These are phyloP conservation scores for Sordariomycetes sp. DNA, from an alignment of 2,329 filamentous ascomycete genomes.

Conservation along the genomic window DNA sequence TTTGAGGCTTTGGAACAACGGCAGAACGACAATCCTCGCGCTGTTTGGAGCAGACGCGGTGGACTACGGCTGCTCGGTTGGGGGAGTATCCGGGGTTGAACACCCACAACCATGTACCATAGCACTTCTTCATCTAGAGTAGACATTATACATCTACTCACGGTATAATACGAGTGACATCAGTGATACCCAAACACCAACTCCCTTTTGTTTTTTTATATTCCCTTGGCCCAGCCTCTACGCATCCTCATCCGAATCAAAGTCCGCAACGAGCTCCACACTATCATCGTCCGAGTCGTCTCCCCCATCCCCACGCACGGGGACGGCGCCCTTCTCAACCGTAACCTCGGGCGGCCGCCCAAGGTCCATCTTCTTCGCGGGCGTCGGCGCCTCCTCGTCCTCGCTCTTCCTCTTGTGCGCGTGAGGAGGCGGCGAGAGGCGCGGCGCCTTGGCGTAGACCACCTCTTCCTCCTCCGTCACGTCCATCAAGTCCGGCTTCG, in stretches of 20 bases:
- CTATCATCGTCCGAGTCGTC: constrained; percentile 35
- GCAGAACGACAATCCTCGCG: background rate
- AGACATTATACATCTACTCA: background rate
- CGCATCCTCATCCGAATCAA: constrained; percentile 26
- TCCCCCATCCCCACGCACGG: constrained; percentile 11
- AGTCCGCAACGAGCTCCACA: constrained; percentile 21
- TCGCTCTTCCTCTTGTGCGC: constrained; percentile 28
- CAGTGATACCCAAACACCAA: background rate
- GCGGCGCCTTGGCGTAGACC: background rate
- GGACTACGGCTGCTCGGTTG: background rate
- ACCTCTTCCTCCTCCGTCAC: constrained; percentile 11
- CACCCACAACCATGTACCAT: background rate
- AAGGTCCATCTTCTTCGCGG: constrained; percentile 10
- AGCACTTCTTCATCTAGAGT: background rate
- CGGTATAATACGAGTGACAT: background rate
- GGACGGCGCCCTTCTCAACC: background rate
- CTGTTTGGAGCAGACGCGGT: background rate
- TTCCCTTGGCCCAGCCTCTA: constrained; percentile 8
- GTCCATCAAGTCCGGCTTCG: constrained; percentile 17
- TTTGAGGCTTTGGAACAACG: background rate
- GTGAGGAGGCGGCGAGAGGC: constrained; percentile 7
- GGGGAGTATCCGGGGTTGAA: background rate
- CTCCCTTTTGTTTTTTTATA: background rate
- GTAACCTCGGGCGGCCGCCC: constrained; percentile 5
- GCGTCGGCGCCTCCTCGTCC: constrained; percentile 11